Base-by-base conservation (phyloP, 768 basidiomycete genomes). In the Lentinula sp. region DNA sequence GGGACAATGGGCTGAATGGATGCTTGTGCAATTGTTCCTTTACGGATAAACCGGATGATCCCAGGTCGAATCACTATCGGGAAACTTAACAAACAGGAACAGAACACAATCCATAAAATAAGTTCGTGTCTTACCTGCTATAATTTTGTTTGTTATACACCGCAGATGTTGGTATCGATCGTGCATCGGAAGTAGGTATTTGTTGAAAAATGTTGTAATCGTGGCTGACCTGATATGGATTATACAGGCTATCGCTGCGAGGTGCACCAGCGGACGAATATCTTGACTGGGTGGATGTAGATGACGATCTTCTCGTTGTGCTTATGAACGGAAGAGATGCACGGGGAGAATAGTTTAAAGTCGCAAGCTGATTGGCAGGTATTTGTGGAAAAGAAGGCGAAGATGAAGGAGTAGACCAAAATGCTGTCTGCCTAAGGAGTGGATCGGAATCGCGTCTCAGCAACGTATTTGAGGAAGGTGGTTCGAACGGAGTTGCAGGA, bases 131-230 rank as follows among this genome's bases (percentile, higher is more conserved):
- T 45, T 32, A 46, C 57, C 57, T 57, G 43, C 13, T 55, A 35
- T 37, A 53, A 53, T 18, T 32, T 10, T 16, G 54, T 21, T 28
- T 28, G 3, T 28, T 28, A 28, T 28, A 28, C 13, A 13, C 37
- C 37, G 40, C 11, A 11, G 45, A 21, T 31, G 49, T 51, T n/a
- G 59, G 59, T 6, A 37, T 39, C 4, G 59, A 60, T 21, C 59
- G 48, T 15, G 59, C 40, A 16, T 60, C 49, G 35, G 59, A 60
- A 11, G 59, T 60, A n/a, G 59, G 59, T 32, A 59, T 16, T 15
- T 57, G 37, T 3, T 57, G 58, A 16, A 39, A 56, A 9, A 5
- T 23, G 23, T 40, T 43, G 28, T 18, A 11, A 23, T 40, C 23
- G 23, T 18, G 8, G 13, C 23, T 32, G 13, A 31, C 35, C 37